Evolutionary conservation across 1,284 basidiomycete species (phyloP).

Genomic region (Rhodotorula sp.): DNA sequence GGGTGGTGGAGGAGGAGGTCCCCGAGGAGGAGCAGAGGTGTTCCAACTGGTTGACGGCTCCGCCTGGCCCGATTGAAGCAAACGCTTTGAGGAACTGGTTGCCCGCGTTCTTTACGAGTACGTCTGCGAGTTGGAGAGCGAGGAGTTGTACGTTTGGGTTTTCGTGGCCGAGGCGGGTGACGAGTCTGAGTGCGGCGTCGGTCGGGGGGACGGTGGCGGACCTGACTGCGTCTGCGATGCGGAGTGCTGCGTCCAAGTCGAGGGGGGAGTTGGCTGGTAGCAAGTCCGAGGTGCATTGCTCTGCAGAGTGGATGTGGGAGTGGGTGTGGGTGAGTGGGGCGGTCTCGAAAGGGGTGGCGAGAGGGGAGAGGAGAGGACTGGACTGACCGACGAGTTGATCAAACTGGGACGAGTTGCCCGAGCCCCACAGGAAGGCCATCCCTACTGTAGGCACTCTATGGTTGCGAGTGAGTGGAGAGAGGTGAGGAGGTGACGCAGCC

Average conservation of each 20-base stretch:
- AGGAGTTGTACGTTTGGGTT: constrained; percentile 68
- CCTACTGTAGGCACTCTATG: neutral
- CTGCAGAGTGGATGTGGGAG: constrained; percentile 51
- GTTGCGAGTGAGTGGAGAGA: too few species aligned
- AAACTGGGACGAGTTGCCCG: constrained; percentile 19
- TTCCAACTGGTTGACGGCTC: constrained; percentile 79
- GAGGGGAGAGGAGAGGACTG: neutral
- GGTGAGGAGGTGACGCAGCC: too few species aligned
- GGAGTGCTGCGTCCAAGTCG: constrained; percentile 64
- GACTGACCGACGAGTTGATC: constrained; percentile 30
- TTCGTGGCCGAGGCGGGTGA: constrained; percentile 82
- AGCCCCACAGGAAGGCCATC: constrained; percentile 35
- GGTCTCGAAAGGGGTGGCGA: neutral
- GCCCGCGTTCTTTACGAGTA: constrained; percentile 96
- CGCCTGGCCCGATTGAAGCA: constrained; percentile 49
- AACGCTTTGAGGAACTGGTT: constrained; percentile 83
- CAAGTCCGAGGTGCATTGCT: constrained; percentile 87
- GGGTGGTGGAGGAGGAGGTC: constrained; percentile 38
- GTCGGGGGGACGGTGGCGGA: constrained; percentile 83
- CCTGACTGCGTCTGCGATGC: constrained; percentile 94
- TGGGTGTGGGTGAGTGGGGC: neutral
- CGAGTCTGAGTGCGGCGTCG: constrained; percentile 84
- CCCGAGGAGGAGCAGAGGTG: constrained; percentile 57
- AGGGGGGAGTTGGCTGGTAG: constrained; percentile 59
- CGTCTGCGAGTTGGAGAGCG: constrained; percentile 63